These are phyloP conservation scores for Penicillium sp. DNA, from an alignment of 2,329 filamentous ascomycete genomes.

Conservation along the genomic window DNA sequence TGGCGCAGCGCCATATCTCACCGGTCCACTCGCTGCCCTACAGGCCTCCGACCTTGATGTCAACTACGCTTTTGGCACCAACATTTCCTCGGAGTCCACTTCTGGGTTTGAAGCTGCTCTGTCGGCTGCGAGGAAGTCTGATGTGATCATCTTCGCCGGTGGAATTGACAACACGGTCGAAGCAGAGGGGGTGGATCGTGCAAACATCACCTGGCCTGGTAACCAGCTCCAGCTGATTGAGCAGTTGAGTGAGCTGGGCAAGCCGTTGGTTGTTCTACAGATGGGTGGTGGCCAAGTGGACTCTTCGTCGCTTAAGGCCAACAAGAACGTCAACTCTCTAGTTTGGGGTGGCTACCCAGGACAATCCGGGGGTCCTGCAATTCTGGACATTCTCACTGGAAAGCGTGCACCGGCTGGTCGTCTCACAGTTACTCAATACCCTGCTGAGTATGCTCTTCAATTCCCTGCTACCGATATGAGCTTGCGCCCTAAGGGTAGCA, in stretches of 20 bases:
- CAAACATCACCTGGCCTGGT: slow-evolving; percentile 44
- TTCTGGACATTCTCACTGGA: slow-evolving; percentile 46
- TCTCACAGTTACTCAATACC: slow-evolving; percentile 43
- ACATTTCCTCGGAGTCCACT: slow-evolving; percentile 31
- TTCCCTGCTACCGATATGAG: slow-evolving; percentile 45
- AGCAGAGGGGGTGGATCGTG: slow-evolving; percentile 44
- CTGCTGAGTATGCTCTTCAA: slow-evolving; percentile 43
- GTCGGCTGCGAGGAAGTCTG: slow-evolving; percentile 35
- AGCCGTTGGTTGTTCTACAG: slow-evolving; percentile 44
- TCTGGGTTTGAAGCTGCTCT: slow-evolving; percentile 36
- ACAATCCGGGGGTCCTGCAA: slow-evolving; percentile 44
- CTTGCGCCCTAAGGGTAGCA: slow-evolving; percentile 39
- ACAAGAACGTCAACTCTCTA: slow-evolving; percentile 43
- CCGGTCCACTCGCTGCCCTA: slow-evolving; percentile 55
- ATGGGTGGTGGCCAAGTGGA: slow-evolving; percentile 49
- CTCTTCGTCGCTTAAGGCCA: slow-evolving; percentile 39
- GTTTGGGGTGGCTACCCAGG: slow-evolving; percentile 49
- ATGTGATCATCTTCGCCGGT: slow-evolving; percentile 43
- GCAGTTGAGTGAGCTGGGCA: slow-evolving; percentile 37
- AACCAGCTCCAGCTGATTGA: slow-evolving; percentile 45
- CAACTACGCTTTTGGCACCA: slow-evolving; percentile 46
- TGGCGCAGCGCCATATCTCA: slow-evolving; percentile 57
- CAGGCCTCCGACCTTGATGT: slow-evolving; percentile 48
- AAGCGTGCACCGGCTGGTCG: slow-evolving; percentile 44
- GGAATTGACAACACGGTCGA: slow-evolving; percentile 46